Percentiles rank a stretch among this genome's conserved stretches.
Conservation (phyloP, 2,329 filamentous ascomycete species). For the Fusarium miscanthi region DNA sequence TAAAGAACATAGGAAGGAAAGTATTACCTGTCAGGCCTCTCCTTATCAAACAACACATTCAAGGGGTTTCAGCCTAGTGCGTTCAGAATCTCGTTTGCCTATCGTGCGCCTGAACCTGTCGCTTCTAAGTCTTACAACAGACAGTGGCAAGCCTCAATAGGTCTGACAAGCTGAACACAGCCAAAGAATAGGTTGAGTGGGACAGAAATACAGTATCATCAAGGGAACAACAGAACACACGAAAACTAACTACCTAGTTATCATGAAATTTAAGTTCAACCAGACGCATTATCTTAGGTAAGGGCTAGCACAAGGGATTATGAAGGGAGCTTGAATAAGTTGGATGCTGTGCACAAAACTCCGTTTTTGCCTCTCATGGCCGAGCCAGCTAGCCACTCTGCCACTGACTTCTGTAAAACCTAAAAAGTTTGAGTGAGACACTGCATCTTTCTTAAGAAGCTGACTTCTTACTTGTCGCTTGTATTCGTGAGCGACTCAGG, state of each 20-base stretch:
- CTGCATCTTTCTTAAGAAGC: slow-evolving; percentile 11
- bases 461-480: slow-evolving; percentile 1
- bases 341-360: slow-evolving; percentile 17
- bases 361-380: slow-evolving; percentile 21
- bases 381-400: slow-evolving; percentile 6
- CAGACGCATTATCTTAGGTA: slow-evolving; percentile 7
- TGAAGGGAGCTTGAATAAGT: slow-evolving; percentile 7
- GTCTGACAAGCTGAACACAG: slow-evolving; percentile 10
- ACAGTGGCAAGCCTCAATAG: slow-evolving; percentile 19
- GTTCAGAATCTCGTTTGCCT: slow-evolving; percentile 1
- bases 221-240: neutral
- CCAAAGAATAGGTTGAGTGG: slow-evolving; percentile 2
- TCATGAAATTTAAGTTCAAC: neutral
- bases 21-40: neutral
- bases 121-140: slow-evolving; percentile 32
- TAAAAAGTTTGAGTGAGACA: slow-evolving; percentile 31
- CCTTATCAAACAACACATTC: neutral
- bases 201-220: slow-evolving; percentile 1
- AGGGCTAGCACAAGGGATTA: slow-evolving; percentile 24
- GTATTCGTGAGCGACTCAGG: slow-evolving; percentile 22
- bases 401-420: neutral
- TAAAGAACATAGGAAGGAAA: neutral
- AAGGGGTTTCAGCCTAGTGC: neutral
- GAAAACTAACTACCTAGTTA: neutral
- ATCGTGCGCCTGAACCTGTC: neutral